Percentiles rank a stretch among this genome's conserved stretches.
phyloP scores from a whole-genome alignment of 2,329 filamentous ascomycete genomes.

The Elsinoe australis region DNA sequence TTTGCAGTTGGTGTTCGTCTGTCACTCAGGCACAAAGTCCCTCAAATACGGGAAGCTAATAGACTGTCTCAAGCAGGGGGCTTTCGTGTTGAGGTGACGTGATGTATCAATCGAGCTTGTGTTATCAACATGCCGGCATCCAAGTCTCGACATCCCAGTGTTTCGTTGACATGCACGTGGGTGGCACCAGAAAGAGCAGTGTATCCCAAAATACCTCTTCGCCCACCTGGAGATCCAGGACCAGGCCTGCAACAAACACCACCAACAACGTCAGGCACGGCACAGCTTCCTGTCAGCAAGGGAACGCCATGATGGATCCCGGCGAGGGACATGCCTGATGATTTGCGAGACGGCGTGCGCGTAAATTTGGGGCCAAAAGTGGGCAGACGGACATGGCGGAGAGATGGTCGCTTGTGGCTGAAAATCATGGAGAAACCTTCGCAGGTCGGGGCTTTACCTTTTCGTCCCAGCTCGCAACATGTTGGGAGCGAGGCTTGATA shows the following conservation, averaged over 20 bases:
- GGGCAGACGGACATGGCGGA: neutral
- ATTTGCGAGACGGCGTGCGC: slow-evolving; percentile 12
- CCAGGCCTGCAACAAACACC: neutral
- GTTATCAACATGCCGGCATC: too few relatives aligned
- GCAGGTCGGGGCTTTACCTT: too few relatives aligned
- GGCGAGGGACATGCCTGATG: slow-evolving; percentile 5
- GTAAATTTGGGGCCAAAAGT: neutral
- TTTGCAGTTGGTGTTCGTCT: neutral
- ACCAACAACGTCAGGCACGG: neutral
- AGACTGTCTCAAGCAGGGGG: slow-evolving; percentile 10
- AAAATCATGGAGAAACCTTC: slow-evolving; percentile 9
- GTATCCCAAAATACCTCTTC: too few relatives aligned
- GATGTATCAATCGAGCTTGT: neutral
- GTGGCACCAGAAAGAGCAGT: too few relatives aligned
- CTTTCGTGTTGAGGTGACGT: neutral
- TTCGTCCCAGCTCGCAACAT: too few relatives aligned
- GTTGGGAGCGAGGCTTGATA: too few relatives aligned
- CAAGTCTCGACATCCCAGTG: too few relatives aligned
- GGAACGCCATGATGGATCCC: neutral
- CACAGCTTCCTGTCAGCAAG: neutral
- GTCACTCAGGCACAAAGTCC: neutral
- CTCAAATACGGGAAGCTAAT: neutral
- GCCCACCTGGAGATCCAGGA: too few relatives aligned
- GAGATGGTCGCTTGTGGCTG: slow-evolving; percentile 8
- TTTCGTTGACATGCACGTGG: slow-evolving; percentile 8